These are phyloP conservation scores for Naganishia onofrii DNA, from an alignment of 768 basidiomycete genomes.

Conservation along the genomic window DNA sequence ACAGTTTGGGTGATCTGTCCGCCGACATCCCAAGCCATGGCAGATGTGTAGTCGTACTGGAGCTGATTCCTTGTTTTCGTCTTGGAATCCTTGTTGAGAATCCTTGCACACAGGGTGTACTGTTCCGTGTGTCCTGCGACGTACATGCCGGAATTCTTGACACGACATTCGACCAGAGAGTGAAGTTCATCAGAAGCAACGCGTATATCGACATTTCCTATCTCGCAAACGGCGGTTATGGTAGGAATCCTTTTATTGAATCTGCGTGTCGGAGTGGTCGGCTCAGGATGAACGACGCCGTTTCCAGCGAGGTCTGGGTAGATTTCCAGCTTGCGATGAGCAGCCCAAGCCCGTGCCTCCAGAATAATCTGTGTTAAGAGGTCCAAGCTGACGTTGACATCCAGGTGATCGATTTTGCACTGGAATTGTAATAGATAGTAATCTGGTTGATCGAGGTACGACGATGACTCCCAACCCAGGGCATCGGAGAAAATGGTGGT, in stretches of 20 bases:
- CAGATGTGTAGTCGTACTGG: slow-evolving; percentile 6
- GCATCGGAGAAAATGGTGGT: slow-evolving; percentile 13
- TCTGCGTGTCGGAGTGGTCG: not conserved
- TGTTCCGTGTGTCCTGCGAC: slow-evolving; percentile 5
- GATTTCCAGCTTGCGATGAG: not conserved
- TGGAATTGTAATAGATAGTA: slow-evolving; percentile 14
- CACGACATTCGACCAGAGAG: slow-evolving; percentile 4
- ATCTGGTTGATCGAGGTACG: slow-evolving; percentile 19
- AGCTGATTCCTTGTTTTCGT: slow-evolving; percentile 1
- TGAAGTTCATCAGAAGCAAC: not conserved
- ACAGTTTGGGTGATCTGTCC: not conserved
- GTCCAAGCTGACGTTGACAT: not conserved
- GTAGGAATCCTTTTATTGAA: not conserved
- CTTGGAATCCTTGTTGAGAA: slow-evolving; percentile 13
- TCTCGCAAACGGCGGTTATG: not conserved
- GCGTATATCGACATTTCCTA: slow-evolving; percentile 15
- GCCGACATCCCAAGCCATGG: not conserved
- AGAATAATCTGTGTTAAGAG: slow-evolving; percentile 9
- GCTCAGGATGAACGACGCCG: not conserved
- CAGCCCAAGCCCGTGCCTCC: not conserved
- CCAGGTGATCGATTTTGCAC: not conserved
- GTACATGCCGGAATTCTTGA: slow-evolving; percentile 5
- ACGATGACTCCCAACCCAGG: not conserved
- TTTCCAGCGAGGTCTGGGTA: not conserved
- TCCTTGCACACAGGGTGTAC: not conserved